A percentile compares a stretch with the other conserved stretches of the same genome.
Evolutionary conservation across 768 basidiomycete species (phyloP).

Genomic region (Suillus hirtellus): DNA sequence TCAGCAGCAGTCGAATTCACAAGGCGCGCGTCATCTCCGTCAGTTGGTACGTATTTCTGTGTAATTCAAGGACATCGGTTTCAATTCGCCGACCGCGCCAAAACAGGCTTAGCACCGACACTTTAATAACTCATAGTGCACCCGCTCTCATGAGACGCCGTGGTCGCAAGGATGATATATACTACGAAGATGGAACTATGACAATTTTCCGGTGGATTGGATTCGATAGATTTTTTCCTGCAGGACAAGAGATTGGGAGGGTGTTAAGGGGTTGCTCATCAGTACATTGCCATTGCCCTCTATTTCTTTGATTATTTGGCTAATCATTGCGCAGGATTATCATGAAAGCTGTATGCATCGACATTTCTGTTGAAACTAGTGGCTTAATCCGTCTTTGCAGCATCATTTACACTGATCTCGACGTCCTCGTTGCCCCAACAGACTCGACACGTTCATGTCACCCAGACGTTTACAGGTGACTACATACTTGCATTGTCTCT

Average conservation of each 20-base stretch:
- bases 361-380: neutral
- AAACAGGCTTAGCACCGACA: constrained; percentile 57
- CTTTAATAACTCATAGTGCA: constrained; percentile 54
- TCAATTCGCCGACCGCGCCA: neutral
- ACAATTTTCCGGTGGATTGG: constrained; percentile 71
- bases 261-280: constrained; percentile 59
- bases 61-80: neutral
- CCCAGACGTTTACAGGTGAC: constrained; percentile 46
- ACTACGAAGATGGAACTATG: constrained; percentile 50
- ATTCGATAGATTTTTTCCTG: constrained; percentile 63
- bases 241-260: constrained; percentile 35
- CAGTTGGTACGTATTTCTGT: constrained; percentile 47
- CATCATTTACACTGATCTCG: constrained; percentile 66
- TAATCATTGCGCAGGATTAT: constrained; percentile 54
- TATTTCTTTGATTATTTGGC: neutral
- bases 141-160: constrained; percentile 46
- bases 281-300: constrained; percentile 38
- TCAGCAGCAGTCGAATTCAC: constrained; percentile 67
- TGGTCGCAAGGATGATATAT: constrained; percentile 22
- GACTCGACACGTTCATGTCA: constrained; percentile 40
- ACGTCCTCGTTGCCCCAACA: constrained; percentile 44
- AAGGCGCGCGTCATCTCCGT: constrained; percentile 65
- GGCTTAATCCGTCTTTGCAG: constrained; percentile 35
- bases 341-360: constrained; percentile 65
- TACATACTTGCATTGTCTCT: constrained; percentile 53